These are phyloP conservation scores for Mycena indigotica DNA, from an alignment of 768 basidiomycete genomes.

Conservation along the genomic window DNA sequence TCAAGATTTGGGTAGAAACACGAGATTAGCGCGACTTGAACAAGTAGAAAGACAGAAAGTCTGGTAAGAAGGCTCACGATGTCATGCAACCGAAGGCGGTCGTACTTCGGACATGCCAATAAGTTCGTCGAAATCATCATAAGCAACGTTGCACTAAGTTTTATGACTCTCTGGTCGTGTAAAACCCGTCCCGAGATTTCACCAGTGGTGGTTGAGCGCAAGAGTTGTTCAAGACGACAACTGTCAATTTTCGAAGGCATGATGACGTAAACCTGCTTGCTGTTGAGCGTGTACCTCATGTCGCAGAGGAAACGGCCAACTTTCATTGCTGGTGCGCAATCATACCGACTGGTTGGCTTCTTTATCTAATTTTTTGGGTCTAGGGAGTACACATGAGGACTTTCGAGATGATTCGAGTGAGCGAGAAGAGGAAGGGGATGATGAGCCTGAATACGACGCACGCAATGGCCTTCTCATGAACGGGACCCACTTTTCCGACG, in stretches of 20 bases:
- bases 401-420: slow-evolving; percentile 6
- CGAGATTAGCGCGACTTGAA: slow-evolving; percentile 7
- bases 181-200: neutral
- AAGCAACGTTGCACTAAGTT: neutral
- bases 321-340: slow-evolving; percentile 8
- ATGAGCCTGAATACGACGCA: slow-evolving; percentile 10
- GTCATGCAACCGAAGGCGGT: neutral
- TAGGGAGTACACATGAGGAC: slow-evolving; percentile 13
- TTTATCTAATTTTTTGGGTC: neutral
- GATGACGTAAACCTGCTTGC: neutral
- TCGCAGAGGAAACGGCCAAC: slow-evolving; percentile 9
- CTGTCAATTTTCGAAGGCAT: too few species aligned
- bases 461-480: slow-evolving; percentile 19
- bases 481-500: slow-evolving; percentile 20
- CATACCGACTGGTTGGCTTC: neutral
- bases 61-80: neutral
- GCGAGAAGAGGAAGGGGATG: slow-evolving; percentile 8
- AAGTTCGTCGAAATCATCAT: neutral
- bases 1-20: too few species aligned
- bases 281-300: neutral
- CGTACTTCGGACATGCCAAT: neutral
- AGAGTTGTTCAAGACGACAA: too few species aligned
- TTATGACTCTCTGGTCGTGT: neutral
- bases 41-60: neutral
- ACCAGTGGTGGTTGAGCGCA: neutral